Evolutionary conservation across 805 yeast species (phyloP), one percentile per base, ranked within the genome.

Genomic region (Debaryomyces castellii): DNA sequence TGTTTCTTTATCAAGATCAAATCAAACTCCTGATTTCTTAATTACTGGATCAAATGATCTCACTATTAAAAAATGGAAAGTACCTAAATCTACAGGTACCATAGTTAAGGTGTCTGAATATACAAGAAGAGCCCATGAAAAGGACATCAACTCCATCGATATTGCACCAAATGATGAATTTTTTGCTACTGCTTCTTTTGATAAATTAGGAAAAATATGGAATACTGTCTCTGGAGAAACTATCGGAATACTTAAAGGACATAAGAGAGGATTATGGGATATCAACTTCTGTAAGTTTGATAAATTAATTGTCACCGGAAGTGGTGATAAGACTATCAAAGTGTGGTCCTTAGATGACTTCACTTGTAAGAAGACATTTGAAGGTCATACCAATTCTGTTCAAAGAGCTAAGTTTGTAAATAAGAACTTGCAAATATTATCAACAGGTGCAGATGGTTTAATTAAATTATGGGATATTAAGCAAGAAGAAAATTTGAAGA

Each of bases 111-210:
- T 75, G 2, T 87, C 97, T 2, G 89, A 83, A 44, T 94, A 85
- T 64, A 94, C 99, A 0, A 82, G 97, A 73, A 82, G 91, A 59
- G 98, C 97, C 1, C 99, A 94, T 63, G 98, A 94, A 45, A 94
- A 92, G 63, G 97, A 94, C 64, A 94, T 94, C 49, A 95, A 94
- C 58, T 79, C 92, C 2, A 69, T 94, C 43, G 97, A 90, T 52
- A 74, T 94, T 3, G 78, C 97, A n/a, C 96, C 97, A 14, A 89
- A 90, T 59, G 95, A 92, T 64, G 85, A 84, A 51, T 73, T 77
- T 41, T 83, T 94, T 58, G 98, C 96, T 0, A 86, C 97, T 1
- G 98, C 96, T 2, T 87, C 96, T 10, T 96, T 87, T 62, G 99
- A 94, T 65, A 88, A 92, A 58, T 78, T 91, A 2, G 94, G 87